phyloP scores from a whole-genome alignment of 148 eudicot species.

The Rhododendron molle region DNA sequence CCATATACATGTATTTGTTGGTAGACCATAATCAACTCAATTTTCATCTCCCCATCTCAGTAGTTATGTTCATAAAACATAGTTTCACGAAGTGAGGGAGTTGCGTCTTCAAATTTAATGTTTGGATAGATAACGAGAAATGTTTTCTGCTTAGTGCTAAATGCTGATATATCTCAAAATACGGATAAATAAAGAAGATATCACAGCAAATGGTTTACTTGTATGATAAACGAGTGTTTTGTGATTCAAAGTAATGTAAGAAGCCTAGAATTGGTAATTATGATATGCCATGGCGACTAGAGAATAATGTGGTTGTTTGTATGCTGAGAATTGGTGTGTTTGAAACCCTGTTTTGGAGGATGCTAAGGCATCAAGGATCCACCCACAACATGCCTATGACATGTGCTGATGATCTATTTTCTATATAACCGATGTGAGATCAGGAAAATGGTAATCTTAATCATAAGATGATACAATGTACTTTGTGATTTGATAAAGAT shows the following conservation, averaged over 20 bases:
- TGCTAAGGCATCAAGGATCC: background rate
- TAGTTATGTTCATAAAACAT: background rate
- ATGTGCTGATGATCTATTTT: background rate
- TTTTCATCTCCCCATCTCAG: background rate
- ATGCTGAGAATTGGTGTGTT: background rate
- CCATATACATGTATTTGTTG: background rate
- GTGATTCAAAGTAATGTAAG: background rate
- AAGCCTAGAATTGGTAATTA: background rate
- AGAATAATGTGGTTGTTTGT: background rate
- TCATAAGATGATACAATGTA: background rate
- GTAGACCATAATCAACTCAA: background rate
- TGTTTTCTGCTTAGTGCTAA: background rate
- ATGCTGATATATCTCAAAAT: background rate
- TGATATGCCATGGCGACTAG: background rate
- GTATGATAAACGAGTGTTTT: background rate
- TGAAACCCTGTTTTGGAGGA: background rate
- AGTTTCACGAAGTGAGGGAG: background rate
- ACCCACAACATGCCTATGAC: background rate
- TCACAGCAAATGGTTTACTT: background rate
- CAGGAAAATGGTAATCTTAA: background rate
- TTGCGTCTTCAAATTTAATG: background rate
- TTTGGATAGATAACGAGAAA: background rate
- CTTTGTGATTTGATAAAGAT: background rate
- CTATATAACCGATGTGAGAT: background rate
- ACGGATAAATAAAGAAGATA: background rate